Evolutionary conservation across 306 rosid genomes (phyloP).

Genomic region (Rosa rugosa): DNA sequence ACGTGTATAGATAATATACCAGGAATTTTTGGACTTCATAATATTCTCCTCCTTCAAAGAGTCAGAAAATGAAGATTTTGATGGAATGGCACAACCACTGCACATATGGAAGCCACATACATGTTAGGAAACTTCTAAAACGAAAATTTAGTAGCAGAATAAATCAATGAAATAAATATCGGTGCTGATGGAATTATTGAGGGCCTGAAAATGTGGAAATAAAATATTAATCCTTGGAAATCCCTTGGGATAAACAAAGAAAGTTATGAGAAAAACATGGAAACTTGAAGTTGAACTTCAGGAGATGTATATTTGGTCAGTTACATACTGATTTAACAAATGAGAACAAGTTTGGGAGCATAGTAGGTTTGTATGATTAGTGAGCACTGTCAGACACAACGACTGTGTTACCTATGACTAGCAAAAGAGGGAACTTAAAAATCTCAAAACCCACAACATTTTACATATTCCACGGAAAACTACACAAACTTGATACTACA

Average conservation of each 20-base stretch:
- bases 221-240: background rate
- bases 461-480: background rate
- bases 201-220: background rate
- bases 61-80: slow-evolving; percentile 60
- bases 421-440: background rate
- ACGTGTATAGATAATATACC: slow-evolving; percentile 42
- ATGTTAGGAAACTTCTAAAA: slow-evolving; percentile 23
- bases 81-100: slow-evolving; percentile 86
- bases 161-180: background rate
- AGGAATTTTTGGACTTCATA: slow-evolving; percentile 65
- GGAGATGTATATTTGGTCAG: background rate
- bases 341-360: background rate
- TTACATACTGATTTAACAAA: background rate
- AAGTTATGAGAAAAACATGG: background rate
- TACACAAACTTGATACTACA: background rate
- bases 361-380: background rate
- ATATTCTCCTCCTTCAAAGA: slow-evolving; percentile 64
- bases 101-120: slow-evolving; percentile 27
- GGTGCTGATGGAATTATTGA: background rate
- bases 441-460: background rate
- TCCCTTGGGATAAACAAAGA: background rate
- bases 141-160: background rate
- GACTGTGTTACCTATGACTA: background rate
- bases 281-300: background rate
- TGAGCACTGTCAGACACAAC: background rate